Base-by-base conservation (phyloP, 805 yeast species). In the Clavispora carvajalis region DNA sequence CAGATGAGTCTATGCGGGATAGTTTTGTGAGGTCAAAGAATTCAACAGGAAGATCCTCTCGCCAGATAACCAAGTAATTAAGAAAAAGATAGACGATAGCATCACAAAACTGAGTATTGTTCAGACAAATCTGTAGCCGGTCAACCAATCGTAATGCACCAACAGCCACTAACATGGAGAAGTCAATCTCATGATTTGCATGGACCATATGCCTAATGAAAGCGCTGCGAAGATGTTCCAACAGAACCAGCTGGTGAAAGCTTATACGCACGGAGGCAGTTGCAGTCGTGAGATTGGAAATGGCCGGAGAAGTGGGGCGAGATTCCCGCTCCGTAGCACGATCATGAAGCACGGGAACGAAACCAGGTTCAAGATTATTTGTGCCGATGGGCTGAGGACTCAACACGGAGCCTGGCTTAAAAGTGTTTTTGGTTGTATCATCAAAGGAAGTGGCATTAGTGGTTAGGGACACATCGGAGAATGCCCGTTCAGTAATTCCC, bases 61-160 rank as follows among this genome's bases (percentile, higher is more conserved):
- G 35, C 51, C 63, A 60, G 6, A 65, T 34, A 10, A 63, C 54
- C 25, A 68, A 40, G 43, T 53, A 61, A 33, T 67, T 57, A 13
- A 61, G 55, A 46, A 69, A 69, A 4, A 69, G 48, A 37, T 63
- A 69, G 6, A 60, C 63, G 4, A 43, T 52, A 16, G 45, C 37
- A 12, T 24, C 24, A 16, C 38, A 34, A 18, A 38, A 46, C 3
- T 34, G 26, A 2, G 22, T 19, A 6, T 44, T 50, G 23, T 49
- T 48, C 15, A 43, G 39, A 18, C 60, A 53, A 2, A 65, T 62
- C 5, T 44, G 40, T 8, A 69, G 49, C 10, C 43, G 44, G 49
- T 69, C 74, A 5, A 61, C 71, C 17, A 69, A 45, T 18, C 73
- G 51, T 33, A 69, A 53, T 2, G 52, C 43, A 2, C 74, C 74